These are phyloP conservation scores for Lactarius quietus DNA, from an alignment of 768 basidiomycete genomes.

Conservation along the genomic window DNA sequence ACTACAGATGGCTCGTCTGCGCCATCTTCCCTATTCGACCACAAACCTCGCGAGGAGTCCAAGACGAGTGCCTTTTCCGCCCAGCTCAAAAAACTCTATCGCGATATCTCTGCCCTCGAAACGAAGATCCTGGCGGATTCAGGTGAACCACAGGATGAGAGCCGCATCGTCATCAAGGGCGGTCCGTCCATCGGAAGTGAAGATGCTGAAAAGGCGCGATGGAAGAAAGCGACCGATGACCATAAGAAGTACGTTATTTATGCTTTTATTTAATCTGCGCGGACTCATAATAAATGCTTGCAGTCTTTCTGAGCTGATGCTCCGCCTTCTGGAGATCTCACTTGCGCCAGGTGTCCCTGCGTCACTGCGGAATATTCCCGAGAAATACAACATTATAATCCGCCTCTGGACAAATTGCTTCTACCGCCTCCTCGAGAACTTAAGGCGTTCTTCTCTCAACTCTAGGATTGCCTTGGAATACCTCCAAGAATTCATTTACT, in stretches of 20 bases:
- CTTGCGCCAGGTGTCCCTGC: constrained; percentile 85
- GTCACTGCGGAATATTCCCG: constrained; percentile 83
- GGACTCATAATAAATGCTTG: constrained; percentile 10
- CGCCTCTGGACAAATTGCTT: constrained; percentile 92
- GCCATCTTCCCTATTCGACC: constrained; percentile 67
- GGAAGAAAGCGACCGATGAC: constrained; percentile 63
- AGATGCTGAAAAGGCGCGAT: constrained; percentile 71
- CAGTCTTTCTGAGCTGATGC: constrained; percentile 88
- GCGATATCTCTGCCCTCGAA: constrained; percentile 78
- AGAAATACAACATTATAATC: constrained; percentile 93
- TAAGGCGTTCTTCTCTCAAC: constrained; percentile 78
- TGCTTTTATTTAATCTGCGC: constrained; percentile 5
- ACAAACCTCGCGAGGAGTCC: constrained; percentile 43
- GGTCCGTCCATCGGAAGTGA: constrained; percentile 39
- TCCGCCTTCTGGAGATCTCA: constrained; percentile 81
- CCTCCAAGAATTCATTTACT: constrained; percentile 91
- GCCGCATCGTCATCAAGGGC: constrained; percentile 35
- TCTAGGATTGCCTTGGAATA: constrained; percentile 78
- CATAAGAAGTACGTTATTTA: constrained; percentile 74
- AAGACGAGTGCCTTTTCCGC: constrained; percentile 64
- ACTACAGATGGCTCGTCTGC: constrained; percentile 74
- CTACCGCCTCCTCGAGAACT: constrained; percentile 83
- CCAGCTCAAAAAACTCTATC: constrained; percentile 80
- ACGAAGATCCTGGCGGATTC: constrained; percentile 64
- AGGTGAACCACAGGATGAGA: constrained; percentile 49